phyloP scores from a whole-genome alignment of 2,329 filamentous ascomycete species.

The Intubia oerlemansii region DNA sequence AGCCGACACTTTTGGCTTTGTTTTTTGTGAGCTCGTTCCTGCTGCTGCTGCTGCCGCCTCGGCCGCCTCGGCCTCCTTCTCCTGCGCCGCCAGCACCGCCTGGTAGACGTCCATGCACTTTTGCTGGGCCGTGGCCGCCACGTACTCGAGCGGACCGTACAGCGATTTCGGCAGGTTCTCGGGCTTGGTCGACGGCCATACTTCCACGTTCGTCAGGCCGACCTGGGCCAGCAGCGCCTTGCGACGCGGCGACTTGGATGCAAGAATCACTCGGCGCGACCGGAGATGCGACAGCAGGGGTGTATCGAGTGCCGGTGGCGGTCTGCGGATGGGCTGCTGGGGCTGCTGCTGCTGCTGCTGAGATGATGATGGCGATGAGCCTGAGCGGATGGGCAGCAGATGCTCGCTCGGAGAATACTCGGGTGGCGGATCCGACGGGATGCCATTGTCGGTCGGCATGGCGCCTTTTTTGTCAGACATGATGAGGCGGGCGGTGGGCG shows the following conservation, averaged over 20 bases:
- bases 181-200: slow-evolving; percentile 61
- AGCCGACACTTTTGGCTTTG: too few relatives aligned
- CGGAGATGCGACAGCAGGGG: slow-evolving; percentile 61
- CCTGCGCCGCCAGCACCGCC: slow-evolving; percentile 16
- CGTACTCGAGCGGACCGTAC: slow-evolving; percentile 74
- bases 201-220: slow-evolving; percentile 63
- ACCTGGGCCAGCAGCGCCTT: slow-evolving; percentile 61
- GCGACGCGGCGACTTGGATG: slow-evolving; percentile 70
- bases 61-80: slow-evolving; percentile 9
- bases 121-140: slow-evolving; percentile 61
- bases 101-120: slow-evolving; percentile 61
- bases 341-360: slow-evolving; percentile 11
- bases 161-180: slow-evolving; percentile 64
- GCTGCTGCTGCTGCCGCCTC: too few relatives aligned
- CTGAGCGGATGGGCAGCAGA: slow-evolving; percentile 1
- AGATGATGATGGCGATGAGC: slow-evolving; percentile 3
- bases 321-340: slow-evolving; percentile 18
- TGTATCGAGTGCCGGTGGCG: slow-evolving; percentile 50
- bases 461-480: slow-evolving; percentile 5
- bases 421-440: slow-evolving; percentile 20
- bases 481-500: too few relatives aligned
- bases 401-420: slow-evolving; percentile 23
- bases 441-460: background rate
- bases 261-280: slow-evolving; percentile 66
- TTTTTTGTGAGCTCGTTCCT: slow-evolving; percentile 4